Percentiles rank a stretch among this genome's conserved stretches.
Evolutionary conservation across 768 basidiomycete species (phyloP).

Genomic region (Imleria badia): DNA sequence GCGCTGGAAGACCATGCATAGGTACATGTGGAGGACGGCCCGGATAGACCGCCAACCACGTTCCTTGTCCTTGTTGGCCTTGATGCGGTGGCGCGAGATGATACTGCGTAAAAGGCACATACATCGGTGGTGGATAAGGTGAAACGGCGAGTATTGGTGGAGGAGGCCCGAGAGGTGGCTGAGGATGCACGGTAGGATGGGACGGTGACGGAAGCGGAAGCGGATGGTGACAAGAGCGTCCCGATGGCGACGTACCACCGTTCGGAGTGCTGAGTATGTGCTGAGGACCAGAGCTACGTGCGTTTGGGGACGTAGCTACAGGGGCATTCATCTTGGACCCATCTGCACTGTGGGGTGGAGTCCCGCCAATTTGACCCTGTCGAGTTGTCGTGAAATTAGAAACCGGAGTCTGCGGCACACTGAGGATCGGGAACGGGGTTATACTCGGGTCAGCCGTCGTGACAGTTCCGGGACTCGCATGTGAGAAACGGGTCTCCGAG

Average conservation of each 20-base stretch:
- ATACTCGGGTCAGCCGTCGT: not conserved
- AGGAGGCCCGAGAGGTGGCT: slow-evolving; percentile 6
- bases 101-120: slow-evolving; percentile 24
- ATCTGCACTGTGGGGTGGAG: not conserved
- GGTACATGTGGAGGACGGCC: slow-evolving; percentile 15
- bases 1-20: slow-evolving; percentile 17
- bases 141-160: slow-evolving; percentile 18
- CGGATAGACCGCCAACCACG: slow-evolving; percentile 27
- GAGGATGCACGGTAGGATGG: slow-evolving; percentile 7
- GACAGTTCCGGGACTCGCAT: not conserved
- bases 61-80: slow-evolving; percentile 13
- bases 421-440: slow-evolving; percentile 25
- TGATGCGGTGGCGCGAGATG: slow-evolving; percentile 14
- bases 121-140: slow-evolving; percentile 20
- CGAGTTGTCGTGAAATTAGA: not conserved
- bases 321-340: slow-evolving; percentile 9
- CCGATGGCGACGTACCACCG: slow-evolving; percentile 2
- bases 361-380: not conserved
- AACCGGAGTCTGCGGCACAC: not conserved
- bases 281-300: not conserved
- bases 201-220: slow-evolving; percentile 17
- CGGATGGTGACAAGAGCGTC: not conserved
- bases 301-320: slow-evolving; percentile 1
- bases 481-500: not conserved
- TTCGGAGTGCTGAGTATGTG: not conserved